A percentile compares a stretch with the other conserved stretches of the same genome.
Conservation (phyloP, 208 protist genomes). For the Acanthamoeba polyphaga region DNA sequence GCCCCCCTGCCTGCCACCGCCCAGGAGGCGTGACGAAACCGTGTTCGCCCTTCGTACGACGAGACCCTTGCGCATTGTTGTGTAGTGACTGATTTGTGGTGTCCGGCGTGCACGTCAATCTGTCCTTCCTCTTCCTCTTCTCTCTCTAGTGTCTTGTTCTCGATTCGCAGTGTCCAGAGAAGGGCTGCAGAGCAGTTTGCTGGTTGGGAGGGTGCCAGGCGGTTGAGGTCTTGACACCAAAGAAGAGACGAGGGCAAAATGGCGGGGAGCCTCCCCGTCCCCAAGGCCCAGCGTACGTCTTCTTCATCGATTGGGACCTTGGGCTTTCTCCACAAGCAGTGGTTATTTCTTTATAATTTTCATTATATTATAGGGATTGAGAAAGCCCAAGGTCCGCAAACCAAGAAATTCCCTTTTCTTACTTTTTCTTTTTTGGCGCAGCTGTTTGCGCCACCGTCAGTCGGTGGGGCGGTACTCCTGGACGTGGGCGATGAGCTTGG, state of each 20-base stretch:
- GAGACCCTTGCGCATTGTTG: background rate
- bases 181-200: background rate
- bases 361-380: no score
- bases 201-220: no score
- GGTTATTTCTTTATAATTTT: no score
- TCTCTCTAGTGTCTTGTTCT: no score
- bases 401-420: no score
- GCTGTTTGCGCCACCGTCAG: background rate
- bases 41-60: background rate
- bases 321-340: background rate
- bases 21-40: background rate
- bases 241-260: background rate
- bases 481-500: slow-evolving; percentile 1
- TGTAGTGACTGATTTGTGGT: background rate
- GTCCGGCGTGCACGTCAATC: background rate
- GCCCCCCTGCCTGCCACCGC: background rate
- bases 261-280: background rate
- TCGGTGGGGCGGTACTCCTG: background rate
- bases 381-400: no score
- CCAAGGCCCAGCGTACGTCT: background rate
- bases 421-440: no score
- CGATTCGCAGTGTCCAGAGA: background rate
- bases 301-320: background rate
- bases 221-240: background rate
- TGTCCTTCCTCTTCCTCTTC: background rate